Base-by-base conservation (phyloP, 352 stramenopile species). In the Pythium insidiosum region DNA sequence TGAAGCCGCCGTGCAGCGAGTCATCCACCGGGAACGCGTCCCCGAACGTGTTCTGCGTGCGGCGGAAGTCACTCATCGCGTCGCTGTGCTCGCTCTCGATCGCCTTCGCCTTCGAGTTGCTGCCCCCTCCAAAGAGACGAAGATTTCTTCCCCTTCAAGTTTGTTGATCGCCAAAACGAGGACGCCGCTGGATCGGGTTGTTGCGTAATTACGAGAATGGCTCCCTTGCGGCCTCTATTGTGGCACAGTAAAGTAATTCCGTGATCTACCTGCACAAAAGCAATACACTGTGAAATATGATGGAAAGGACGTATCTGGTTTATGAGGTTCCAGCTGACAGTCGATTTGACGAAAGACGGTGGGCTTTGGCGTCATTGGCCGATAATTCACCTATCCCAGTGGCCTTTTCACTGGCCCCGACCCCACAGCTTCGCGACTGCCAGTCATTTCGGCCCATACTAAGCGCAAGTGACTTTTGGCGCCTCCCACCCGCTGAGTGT, bases 361-460 rank as follows among this genome's bases (percentile, higher is more conserved):
- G 57, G 46, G 12, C 18, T 12, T 20, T 22, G 26, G 38, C 18
- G 0, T 49, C 42, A 77, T 73, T 73, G 66, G 66, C 21, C 24
- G 6, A 34, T 43, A 56, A 1, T 23, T 47, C 23, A 44, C 43
- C 45, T 50, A 63, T 56, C 42, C 42, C 35, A 44, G 43, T 16
- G 38, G 9, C 38, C 39, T 50, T 22, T 50, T 38, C n/a, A 74
- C 58, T 76, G 66, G 69, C 11, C 16, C 24, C 66, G 66, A 63
- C 42, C 11, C 26, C 45, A 57, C 37, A 61, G 67, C 63, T 58
- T 81, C 67, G 50, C 59, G 74, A 75, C 72, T 84, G 66, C 74
- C 74, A 88, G 73, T 88, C 74, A 84, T 88, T 88, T 85, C 50
- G 37, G 62, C 36, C 36, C 41, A 87, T 87, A 84, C 40, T 84